Base-by-base conservation (phyloP, 139 green algal genomes). In the Ettlia oleoabundans region DNA sequence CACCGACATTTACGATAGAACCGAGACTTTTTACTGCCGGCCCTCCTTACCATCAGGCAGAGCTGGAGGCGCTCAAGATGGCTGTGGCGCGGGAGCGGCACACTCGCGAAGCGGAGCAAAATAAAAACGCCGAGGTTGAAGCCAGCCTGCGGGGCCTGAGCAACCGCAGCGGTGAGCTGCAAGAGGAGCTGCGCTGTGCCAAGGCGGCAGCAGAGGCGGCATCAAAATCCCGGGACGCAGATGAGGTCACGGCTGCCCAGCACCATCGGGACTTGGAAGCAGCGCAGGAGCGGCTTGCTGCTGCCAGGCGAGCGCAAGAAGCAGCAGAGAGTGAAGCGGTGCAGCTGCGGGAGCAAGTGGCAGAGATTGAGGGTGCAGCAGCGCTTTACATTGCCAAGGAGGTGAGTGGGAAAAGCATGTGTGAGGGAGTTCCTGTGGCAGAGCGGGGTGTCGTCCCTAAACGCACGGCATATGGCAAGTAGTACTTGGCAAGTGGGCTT, bases 311-410 rank as follows among this genome's bases (percentile, higher is more conserved):
- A 47, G 70, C 61, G 30, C 70, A 63, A 62, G 78, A 62, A 6
- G 70, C 64, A 26, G 75, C 61, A 6, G 65, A 8, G n/a, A 5
- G 42, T 13, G 78, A 78, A 26, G 47, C 32, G 8, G 42, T 28
- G 24, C 47, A 24, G 35, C 47, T 85, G 70, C 72, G 58, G 58
- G 43, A 76, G 47, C 83, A 75, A 51, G 52, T 82, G 42, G 78
- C 51, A 41, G 72, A 85, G 61, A 37, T 73, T 42, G 78, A 85
- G 73, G 83, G 55, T 13, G 53, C 67, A 38, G 37, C 62, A 37
- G 83, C 83, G 43, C 62, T 87, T 42, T 78, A 85, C 40, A 84
- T 87, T 22, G 83, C 83, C 15, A 83, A 87, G 32, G 78, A 85
- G 83, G 83, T 77, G 53, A 4, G 67, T 9, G n/a, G n/a, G n/a